phyloP scores from a whole-genome alignment of 2,329 filamentous ascomycete genomes.

The Hysterium pulicare region DNA sequence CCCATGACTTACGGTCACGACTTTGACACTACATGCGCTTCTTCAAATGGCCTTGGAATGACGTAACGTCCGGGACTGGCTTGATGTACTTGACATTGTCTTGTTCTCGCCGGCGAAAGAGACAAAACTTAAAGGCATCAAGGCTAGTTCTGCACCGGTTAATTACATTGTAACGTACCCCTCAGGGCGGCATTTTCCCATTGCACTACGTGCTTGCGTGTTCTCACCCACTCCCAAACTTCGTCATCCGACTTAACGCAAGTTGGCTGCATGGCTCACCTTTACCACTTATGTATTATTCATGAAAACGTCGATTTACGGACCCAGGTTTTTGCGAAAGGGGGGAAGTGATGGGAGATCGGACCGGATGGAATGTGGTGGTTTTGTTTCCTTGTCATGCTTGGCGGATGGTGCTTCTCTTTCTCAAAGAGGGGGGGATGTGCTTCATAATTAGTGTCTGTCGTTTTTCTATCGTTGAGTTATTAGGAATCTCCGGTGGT shows the following conservation, averaged over 20 bases:
- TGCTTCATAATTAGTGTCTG: too few species aligned
- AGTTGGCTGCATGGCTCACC: conserved; percentile 5
- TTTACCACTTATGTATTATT: conserved; percentile 7
- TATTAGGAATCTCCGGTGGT: too few species aligned
- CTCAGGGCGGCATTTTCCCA: conserved; percentile 6
- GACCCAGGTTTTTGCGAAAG: background rate
- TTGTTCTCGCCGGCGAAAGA: conserved; percentile 24
- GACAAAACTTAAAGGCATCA: conserved; percentile 12
- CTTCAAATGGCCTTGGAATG: conserved; percentile 10
- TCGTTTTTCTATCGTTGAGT: too few species aligned
- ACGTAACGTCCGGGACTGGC: conserved; percentile 9
- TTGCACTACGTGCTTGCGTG: background rate
- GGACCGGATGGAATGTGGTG: conserved; percentile 4
- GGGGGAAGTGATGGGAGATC: conserved; percentile 2
- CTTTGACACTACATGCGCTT: conserved; percentile 11
- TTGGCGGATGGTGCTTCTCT: too few species aligned
- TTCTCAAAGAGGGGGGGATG: too few species aligned
- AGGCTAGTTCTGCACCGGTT: conserved; percentile 11
- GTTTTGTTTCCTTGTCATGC: conserved; percentile 6
- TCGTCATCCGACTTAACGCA: background rate
- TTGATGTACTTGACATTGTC: conserved; percentile 14
- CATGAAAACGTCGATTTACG: conserved; percentile 7
- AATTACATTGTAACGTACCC: conserved; percentile 3
- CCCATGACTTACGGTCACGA: conserved; percentile 14
- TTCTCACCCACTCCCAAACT: background rate